These are phyloP conservation scores for Candida endomychidarum DNA, from an alignment of 805 yeast species.

Conservation along the genomic window DNA sequence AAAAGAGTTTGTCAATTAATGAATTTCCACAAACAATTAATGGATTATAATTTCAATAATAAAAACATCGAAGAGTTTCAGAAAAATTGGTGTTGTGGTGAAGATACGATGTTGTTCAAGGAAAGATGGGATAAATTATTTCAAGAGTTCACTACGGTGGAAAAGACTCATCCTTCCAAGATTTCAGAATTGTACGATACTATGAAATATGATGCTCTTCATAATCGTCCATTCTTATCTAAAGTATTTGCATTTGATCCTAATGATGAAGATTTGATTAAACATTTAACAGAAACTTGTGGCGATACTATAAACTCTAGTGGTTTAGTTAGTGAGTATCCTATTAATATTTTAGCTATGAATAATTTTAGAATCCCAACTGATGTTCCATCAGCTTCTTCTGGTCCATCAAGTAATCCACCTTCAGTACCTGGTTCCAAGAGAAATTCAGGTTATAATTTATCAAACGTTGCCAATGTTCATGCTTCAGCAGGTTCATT, in stretches of 20 bases:
- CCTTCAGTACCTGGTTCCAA: conserved; percentile 22
- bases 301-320: conserved; percentile 48
- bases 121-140: conserved; percentile 98
- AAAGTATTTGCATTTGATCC: conserved; percentile 71
- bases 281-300: conserved; percentile 38
- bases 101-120: conserved; percentile 83
- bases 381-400: conserved; percentile 14
- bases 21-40: conserved; percentile 83
- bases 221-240: conserved; percentile 85
- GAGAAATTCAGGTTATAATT: conserved; percentile 23
- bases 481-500: conserved; percentile 59
- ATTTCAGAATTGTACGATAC: conserved; percentile 96
- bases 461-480: conserved; percentile 19
- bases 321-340: conserved; percentile 66
- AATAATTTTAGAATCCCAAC: conserved; percentile 68
- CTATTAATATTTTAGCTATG: conserved; percentile 72
- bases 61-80: conserved; percentile 70
- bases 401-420: too few species aligned
- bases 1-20: conserved; percentile 92
- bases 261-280: conserved; percentile 35
- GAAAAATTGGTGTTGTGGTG: conserved; percentile 92
- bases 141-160: conserved; percentile 87
- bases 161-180: conserved; percentile 96
- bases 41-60: conserved; percentile 75
- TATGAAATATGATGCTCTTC: conserved; percentile 97